These are phyloP conservation scores for Hypomontagnella submonticulosa DNA, from an alignment of 495 filamentous ascomycete species.

Conservation along the genomic window DNA sequence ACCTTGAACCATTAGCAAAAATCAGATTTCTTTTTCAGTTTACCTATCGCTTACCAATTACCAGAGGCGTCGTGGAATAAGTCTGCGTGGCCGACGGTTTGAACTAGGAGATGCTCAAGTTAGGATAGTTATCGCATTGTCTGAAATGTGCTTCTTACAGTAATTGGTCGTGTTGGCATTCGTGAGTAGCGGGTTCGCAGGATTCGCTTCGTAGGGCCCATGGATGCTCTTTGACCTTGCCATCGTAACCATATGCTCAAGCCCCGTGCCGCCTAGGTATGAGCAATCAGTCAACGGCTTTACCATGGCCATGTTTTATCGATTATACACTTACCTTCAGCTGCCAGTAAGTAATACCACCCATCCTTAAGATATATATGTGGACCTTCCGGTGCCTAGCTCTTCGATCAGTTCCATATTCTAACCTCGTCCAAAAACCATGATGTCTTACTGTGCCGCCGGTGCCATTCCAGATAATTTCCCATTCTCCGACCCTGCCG, in stretches of 20 bases:
- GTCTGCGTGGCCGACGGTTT: constrained; percentile 64
- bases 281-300: neutral
- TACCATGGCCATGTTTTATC: neutral
- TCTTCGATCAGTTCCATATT: constrained; percentile 8
- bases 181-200: constrained; percentile 65
- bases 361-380: constrained; percentile 71
- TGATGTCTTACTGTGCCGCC: constrained; percentile 48
- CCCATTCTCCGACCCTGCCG: constrained; percentile 51
- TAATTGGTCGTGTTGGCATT: constrained; percentile 62
- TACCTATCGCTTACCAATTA: constrained; percentile 59
- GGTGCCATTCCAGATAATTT: constrained; percentile 57
- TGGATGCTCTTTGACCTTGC: constrained; percentile 57
- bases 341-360: constrained; percentile 73
- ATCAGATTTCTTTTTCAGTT: neutral
- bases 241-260: constrained; percentile 66
- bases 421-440: neutral
- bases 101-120: constrained; percentile 46
- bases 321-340: constrained; percentile 59
- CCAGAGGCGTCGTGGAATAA: constrained; percentile 61
- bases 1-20: constrained; percentile 40
- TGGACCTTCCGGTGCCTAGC: constrained; percentile 68
- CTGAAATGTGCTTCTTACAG: constrained; percentile 43
- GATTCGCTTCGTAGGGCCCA: constrained; percentile 67
- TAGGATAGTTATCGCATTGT: neutral
- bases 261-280: constrained; percentile 62